These are phyloP conservation scores for Clarkia xantiana DNA, from an alignment of 345 rosid genomes.

Conservation along the genomic window DNA sequence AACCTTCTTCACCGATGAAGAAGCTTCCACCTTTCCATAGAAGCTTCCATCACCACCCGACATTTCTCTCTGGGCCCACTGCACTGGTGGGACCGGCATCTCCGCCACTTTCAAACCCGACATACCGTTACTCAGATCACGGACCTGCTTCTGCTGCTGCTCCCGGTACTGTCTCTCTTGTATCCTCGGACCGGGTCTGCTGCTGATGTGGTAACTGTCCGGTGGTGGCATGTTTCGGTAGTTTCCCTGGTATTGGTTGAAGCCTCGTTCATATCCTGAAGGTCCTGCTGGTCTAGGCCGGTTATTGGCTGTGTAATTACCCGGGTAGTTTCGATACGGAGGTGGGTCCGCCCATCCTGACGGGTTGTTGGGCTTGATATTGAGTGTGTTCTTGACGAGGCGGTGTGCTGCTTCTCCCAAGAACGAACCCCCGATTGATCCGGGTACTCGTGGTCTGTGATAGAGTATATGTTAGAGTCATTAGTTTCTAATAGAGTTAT, in stretches of 20 bases:
- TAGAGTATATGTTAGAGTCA: neutral
- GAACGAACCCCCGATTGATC: slow-evolving; percentile 56
- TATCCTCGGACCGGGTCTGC: slow-evolving; percentile 23
- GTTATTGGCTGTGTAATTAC: slow-evolving; percentile 20
- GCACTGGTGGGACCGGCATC: slow-evolving; percentile 50
- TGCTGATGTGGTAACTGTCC: slow-evolving; percentile 33
- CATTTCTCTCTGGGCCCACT: slow-evolving; percentile 37
- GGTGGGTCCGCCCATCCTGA: slow-evolving; percentile 35
- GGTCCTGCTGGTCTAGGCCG: slow-evolving; percentile 48
- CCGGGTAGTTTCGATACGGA: slow-evolving; percentile 22
- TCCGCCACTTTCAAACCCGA: slow-evolving; percentile 42
- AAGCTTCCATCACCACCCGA: slow-evolving; percentile 21
- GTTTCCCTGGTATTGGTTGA: slow-evolving; percentile 25
- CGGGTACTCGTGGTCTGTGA: slow-evolving; percentile 65
- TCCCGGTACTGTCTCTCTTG: slow-evolving; percentile 37
- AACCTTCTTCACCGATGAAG: slow-evolving; percentile 22
- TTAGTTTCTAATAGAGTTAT: too few species aligned
- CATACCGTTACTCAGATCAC: slow-evolving; percentile 34
- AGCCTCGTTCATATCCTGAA: slow-evolving; percentile 40
- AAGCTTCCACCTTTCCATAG: slow-evolving; percentile 23
- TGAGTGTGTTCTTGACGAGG: slow-evolving; percentile 82
- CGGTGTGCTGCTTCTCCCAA: slow-evolving; percentile 98
- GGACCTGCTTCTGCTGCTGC: slow-evolving; percentile 22
- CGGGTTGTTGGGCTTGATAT: slow-evolving; percentile 47
- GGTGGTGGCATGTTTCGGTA: slow-evolving; percentile 26